Evolutionary conservation across 495 filamentous ascomycete genomes (phyloP), one percentile per base, ranked within the genome.

Genomic region (Neurospora sp.): DNA sequence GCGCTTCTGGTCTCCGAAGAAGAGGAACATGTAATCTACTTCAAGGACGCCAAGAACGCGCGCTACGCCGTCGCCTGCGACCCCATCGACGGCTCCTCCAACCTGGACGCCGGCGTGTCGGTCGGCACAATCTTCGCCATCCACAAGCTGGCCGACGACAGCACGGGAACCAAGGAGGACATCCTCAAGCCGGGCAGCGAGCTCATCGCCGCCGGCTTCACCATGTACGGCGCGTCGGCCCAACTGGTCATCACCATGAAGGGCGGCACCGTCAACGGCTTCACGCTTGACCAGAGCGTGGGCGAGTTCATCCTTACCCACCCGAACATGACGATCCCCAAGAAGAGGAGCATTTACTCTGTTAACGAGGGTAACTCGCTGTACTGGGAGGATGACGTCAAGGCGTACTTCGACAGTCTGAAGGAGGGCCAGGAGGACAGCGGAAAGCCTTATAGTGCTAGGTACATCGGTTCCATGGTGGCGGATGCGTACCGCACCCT

Each of bases 281-380:
- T 98, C 86, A 99, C 96, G 35, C 88, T 99, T 78, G 96, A 99
- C 84, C 95, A 93, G 81, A 92, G 93, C 42, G 88, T 99, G 49
- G 96, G 96, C 82, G 96, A 99, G 86, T 99, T 99, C 86, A 99
- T 99, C 85, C 88, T 98, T 69, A 97, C 96, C 8, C 96, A 99
- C 83, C 95, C 96, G 39, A 85, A 98, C 80, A 98, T 99, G 95
- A 83, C 85, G 49, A 90, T 99, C 62, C 96, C 96, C 37, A 85
- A 86, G 80, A 86, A 87, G 82, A 88, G 95, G 69, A 85, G 90
- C 72, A 99, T 99, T 81, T 99, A 99, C 89, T 97, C 93, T 69
- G 94, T 97, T 84, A 99, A 99, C 84, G 96, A 99, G 85, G 96
- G 96, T 74, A 98, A 99, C 87, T 93, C 91, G 78, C 85, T 93